Conservation (phyloP, 148 eudicot species). For the Chenopodium suecicum region DNA sequence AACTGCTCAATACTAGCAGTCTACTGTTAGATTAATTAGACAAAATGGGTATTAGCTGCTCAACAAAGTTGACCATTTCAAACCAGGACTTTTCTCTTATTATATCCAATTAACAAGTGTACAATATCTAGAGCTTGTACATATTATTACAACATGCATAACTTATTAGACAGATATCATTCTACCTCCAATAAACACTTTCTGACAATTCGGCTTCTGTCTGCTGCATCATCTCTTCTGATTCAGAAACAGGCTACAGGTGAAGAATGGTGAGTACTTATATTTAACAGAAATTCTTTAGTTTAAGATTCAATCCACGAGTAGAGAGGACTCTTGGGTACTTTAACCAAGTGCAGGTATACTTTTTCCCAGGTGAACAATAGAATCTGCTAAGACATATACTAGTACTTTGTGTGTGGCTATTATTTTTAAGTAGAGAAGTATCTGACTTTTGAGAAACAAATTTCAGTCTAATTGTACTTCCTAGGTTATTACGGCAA, state of each 20-base stretch:
- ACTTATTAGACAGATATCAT: neutral
- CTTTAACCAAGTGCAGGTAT: conserved; percentile 12
- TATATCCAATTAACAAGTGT: neutral
- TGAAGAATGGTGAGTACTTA: conserved; percentile 11
- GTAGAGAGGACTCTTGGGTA: neutral
- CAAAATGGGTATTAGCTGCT: neutral
- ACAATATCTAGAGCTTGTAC: neutral
- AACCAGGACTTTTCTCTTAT: neutral
- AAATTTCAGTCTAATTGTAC: too few species aligned
- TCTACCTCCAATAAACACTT: neutral
- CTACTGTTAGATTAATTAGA: too few species aligned
- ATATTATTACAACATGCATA: neutral
- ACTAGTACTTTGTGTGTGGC: too few species aligned
- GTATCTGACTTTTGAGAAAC: too few species aligned
- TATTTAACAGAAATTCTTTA: conserved; percentile 24
- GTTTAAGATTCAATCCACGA: conserved; percentile 19
- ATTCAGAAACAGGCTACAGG: neutral
- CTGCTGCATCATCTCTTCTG: neutral
- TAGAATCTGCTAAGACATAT: too few species aligned
- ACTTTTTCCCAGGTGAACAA: too few species aligned
- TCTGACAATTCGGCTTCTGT: neutral
- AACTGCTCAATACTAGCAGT: neutral
- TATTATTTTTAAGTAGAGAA: too few species aligned
- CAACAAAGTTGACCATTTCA: neutral
- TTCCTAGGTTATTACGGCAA: too few species aligned